Conservation (phyloP, 2,329 filamentous ascomycete genomes). For the Purpureocillium takamizusanense region DNA sequence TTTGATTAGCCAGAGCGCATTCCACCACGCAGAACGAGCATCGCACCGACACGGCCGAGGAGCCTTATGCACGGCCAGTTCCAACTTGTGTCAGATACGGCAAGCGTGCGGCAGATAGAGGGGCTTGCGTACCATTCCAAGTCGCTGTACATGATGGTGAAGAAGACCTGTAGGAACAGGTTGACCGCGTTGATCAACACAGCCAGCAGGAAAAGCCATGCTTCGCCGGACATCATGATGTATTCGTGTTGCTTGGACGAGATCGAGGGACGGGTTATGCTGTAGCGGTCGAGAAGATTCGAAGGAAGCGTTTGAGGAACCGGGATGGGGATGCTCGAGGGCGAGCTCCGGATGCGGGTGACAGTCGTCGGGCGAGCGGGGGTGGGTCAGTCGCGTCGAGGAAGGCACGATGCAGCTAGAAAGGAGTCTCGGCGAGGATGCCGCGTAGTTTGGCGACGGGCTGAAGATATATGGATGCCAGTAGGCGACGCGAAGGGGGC, state of each 20-base stretch:
- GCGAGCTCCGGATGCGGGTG: conserved; percentile 11
- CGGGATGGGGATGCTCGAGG: conserved; percentile 8
- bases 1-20: background rate
- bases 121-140: conserved; percentile 75
- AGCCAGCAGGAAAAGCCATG: conserved; percentile 94
- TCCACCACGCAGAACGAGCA: background rate
- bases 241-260: too few relatives aligned
- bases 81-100: background rate
- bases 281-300: too few relatives aligned
- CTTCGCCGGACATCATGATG: conserved; percentile 80
- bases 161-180: conserved; percentile 98
- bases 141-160: conserved; percentile 99
- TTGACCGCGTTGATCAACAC: conserved; percentile 99
- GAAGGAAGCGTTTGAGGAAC: too few relatives aligned
- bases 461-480: too few relatives aligned
- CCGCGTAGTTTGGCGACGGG: too few relatives aligned
- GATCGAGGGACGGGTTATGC: too few relatives aligned
- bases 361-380: too few relatives aligned
- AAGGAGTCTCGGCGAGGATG: too few relatives aligned
- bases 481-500: too few relatives aligned
- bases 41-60: background rate
- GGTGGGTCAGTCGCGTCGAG: too few relatives aligned
- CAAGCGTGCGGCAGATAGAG: background rate
- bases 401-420: too few relatives aligned
- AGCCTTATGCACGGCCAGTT: background rate